Base-by-base conservation (phyloP, 257 asterid species). In the Apocynum venetum region DNA sequence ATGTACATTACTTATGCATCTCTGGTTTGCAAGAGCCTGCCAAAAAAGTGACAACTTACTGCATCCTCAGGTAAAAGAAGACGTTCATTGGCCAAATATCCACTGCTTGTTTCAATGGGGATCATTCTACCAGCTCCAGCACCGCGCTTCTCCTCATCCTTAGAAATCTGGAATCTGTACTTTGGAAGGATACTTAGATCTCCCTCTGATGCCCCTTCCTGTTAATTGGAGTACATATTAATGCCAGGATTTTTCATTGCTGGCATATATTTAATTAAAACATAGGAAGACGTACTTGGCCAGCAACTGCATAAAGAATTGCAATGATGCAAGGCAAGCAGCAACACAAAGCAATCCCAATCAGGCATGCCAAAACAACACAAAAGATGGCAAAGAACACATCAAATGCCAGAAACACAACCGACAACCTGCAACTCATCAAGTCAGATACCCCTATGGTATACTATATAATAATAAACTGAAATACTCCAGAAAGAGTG, bases 271-370 rank as follows among this genome's bases (percentile, higher is more conserved):
- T 36, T 11, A 56, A 48, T 46, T 55, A 40, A 53, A n/a, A 48
- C 52, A 53, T 31, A 64, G 67, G 11, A 40, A 40, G 35, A 57
- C 78, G 38, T 90, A 92, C 98, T 97, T 95, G 98, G 80, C 99
- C 98, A 76, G 98, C 97, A 80, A 95, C 93, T 49, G 99, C 97
- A 86, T 95, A 95, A 77, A 95, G 98, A 84, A 95, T 85, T 71
- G 97, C 98, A 72, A 93, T 95, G 85, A 95, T 95, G 90, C 99
- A 95, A 75, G 99, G 99, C 82, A 95, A 84, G 96, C 99, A 93
- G 88, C 98, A 93, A 86, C 99, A 95, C 76, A 95, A 90, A 71
- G 98, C 98, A 59, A 95, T 84, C 77, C 98, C 99, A 67, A 95
- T 93, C 73, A 95, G 89, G 80, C 97, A 93, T 77, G 99, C 98